A percentile compares a stretch with the other conserved stretches of the same genome.
Evolutionary conservation across 345 rosid genomes (phyloP).

Genomic region (Boechera retrofracta): DNA sequence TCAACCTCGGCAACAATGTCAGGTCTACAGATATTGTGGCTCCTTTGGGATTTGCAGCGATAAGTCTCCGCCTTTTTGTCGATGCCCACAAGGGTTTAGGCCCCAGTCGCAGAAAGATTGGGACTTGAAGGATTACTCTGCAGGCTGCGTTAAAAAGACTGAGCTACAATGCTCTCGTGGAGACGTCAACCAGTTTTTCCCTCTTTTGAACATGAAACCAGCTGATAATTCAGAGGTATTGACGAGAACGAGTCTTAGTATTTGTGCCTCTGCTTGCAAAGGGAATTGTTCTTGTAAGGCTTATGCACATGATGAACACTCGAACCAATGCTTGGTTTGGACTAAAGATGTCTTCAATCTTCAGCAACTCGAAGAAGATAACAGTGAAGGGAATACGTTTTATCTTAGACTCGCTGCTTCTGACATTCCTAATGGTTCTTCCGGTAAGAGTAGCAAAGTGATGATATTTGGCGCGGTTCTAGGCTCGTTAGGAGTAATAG

Average conservation of each 20-base stretch:
- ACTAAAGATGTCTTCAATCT: conserved; percentile 52
- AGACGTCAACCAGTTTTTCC: conserved; percentile 45
- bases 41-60: conserved; percentile 64
- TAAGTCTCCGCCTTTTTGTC: conserved; percentile 53
- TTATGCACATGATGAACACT: conserved; percentile 53
- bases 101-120: conserved; percentile 48
- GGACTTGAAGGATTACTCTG: conserved; percentile 59
- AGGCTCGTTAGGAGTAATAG: conserved; percentile 45
- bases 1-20: conserved; percentile 70
- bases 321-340: conserved; percentile 61
- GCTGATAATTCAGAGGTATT: conserved; percentile 32
- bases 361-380: conserved; percentile 48
- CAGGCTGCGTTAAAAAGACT: conserved; percentile 62
- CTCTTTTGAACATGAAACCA: conserved; percentile 32
- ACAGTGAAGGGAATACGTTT: conserved; percentile 45
- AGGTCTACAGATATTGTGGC: conserved; percentile 75
- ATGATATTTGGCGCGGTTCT: conserved; percentile 49
- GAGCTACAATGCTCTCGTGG: conserved; percentile 53
- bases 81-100: conserved; percentile 60
- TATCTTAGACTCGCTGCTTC: conserved; percentile 72
- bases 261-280: conserved; percentile 57
- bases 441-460: conserved; percentile 44
- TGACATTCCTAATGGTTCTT: conserved; percentile 50
- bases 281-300: conserved; percentile 69
- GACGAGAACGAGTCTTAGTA: conserved; percentile 34